A percentile compares a stretch with the other conserved stretches of the same genome.
These are phyloP conservation scores for Breviolum minutum DNA, from an alignment of 73 alveolate species.

Conservation along the genomic window DNA sequence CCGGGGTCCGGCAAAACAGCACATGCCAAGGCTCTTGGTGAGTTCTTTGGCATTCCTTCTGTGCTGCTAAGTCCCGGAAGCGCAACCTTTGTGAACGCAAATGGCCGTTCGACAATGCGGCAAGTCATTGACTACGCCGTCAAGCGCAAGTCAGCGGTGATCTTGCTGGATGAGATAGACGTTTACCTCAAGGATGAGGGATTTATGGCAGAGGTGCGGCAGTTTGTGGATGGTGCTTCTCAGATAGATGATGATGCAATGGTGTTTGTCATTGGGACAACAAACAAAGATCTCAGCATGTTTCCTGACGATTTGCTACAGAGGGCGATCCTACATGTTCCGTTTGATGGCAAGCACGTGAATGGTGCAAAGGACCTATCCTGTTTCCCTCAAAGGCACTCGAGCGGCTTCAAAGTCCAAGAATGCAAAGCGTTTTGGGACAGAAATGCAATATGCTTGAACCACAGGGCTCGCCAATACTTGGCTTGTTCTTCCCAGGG, in stretches of 20 bases:
- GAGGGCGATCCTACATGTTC: constrained; percentile 10
- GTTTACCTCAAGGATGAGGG: constrained; percentile 14
- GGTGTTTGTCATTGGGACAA: constrained; percentile 34
- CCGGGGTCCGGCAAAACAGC: constrained; percentile 68
- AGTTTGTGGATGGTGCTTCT: constrained; percentile 44
- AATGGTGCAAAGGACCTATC: not conserved
- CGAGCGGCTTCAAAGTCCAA: not conserved
- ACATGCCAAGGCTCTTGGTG: constrained; percentile 49
- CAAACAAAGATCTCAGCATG: constrained; percentile 4
- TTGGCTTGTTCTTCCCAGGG: constrained; percentile 9
- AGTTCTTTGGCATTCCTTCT: not conserved
- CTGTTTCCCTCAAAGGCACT: not conserved
- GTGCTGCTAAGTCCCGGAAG: not conserved
- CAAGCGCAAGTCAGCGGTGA: constrained; percentile 15
- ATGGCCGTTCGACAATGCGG: constrained; percentile 17
- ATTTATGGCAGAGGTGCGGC: constrained; percentile 62
- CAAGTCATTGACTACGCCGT: not conserved
- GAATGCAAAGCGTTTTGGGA: constrained; percentile 30
- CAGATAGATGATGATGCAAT: not conserved
- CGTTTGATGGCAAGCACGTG: not conserved
- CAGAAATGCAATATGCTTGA: constrained; percentile 47
- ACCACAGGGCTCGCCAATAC: not conserved
- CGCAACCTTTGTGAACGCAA: constrained; percentile 2
- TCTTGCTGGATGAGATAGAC: constrained; percentile 49
- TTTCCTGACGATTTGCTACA: constrained; percentile 51